Conservation (phyloP, 306 rosid species). For the Lathyrus tuberosus region DNA sequence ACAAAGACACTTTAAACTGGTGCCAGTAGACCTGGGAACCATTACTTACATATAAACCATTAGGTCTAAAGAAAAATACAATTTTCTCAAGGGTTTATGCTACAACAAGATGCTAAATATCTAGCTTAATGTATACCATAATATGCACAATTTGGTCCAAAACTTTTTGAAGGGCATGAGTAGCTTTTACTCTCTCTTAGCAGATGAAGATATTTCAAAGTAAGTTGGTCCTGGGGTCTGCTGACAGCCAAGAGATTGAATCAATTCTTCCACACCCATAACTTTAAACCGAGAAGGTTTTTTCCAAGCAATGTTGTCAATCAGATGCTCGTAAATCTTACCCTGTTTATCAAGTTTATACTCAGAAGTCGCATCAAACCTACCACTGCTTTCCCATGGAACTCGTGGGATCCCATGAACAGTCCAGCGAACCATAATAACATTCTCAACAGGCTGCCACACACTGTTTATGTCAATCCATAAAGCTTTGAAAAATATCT, state of each 20-base stretch:
- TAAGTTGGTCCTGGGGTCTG: conserved; percentile 84
- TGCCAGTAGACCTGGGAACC: conserved; percentile 34
- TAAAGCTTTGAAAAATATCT: conserved; percentile 73
- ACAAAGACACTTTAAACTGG: conserved; percentile 36
- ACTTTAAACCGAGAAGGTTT: conserved; percentile 73
- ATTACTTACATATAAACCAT: conserved; percentile 10
- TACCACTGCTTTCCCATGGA: conserved; percentile 86
- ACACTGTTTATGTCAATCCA: conserved; percentile 74
- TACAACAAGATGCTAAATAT: conserved; percentile 30
- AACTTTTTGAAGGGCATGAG: conserved; percentile 44
- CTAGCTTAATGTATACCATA: conserved; percentile 37
- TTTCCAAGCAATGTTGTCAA: conserved; percentile 67
- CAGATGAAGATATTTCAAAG: conserved; percentile 60
- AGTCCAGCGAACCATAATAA: conserved; percentile 87
- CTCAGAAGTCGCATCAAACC: conserved; percentile 85
- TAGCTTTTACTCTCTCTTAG: conserved; percentile 41
- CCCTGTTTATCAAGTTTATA: conserved; percentile 92
- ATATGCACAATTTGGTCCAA: conserved; percentile 51
- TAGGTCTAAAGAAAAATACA: conserved; percentile 15
- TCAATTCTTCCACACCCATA: conserved; percentile 57
- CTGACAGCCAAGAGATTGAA: conserved; percentile 72
- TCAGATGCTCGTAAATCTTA: conserved; percentile 78
- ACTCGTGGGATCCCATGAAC: conserved; percentile 85
- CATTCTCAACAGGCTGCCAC: conserved; percentile 81
- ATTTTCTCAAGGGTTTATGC: conserved; percentile 22